phyloP scores from a whole-genome alignment of 1,284 basidiomycete species.

The Naganishia liquefaciens region DNA sequence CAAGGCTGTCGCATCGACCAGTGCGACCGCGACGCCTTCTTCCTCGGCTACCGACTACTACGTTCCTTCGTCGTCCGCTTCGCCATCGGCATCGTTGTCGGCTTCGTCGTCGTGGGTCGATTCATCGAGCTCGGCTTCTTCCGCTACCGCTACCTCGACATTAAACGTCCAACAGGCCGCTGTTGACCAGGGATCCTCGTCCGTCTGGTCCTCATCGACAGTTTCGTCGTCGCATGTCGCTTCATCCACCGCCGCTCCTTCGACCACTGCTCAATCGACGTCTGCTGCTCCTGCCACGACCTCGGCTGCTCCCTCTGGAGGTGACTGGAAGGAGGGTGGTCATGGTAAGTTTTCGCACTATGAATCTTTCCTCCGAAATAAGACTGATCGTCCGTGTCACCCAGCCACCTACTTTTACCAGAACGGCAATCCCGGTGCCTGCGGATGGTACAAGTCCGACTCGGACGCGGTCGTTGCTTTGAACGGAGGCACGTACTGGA shows the following conservation, averaged over 20 bases:
- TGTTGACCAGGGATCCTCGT: slow-evolving; percentile 21
- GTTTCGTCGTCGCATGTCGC: neutral
- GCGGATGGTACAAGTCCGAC: slow-evolving; percentile 69
- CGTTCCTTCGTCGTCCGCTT: slow-evolving; percentile 12
- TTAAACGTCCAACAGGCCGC: slow-evolving; percentile 24
- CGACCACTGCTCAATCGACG: slow-evolving; percentile 17
- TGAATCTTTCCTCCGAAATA: neutral
- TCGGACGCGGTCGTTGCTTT: slow-evolving; percentile 66
- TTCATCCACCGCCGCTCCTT: neutral
- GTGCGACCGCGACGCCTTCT: neutral
- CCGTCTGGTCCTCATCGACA: neutral
- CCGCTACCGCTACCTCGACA: slow-evolving; percentile 11
- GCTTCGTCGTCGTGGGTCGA: slow-evolving; percentile 18
- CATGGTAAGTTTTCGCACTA: slow-evolving; percentile 31
- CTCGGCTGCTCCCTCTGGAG: slow-evolving; percentile 33
- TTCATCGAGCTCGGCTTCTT: slow-evolving; percentile 1
- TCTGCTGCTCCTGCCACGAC: slow-evolving; percentile 35
- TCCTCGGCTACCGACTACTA: slow-evolving; percentile 25
- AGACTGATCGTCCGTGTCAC: slow-evolving; percentile 36
- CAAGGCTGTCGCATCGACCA: slow-evolving; percentile 6
- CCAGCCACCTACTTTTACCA: slow-evolving; percentile 72
- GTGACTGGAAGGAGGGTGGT: slow-evolving; percentile 24
- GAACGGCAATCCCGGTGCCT: slow-evolving; percentile 66
- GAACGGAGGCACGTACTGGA: slow-evolving; percentile 40
- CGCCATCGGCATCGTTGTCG: no score